A percentile compares a stretch with the other conserved stretches of the same genome.
Evolutionary conservation across 345 rosid species (phyloP).

Genomic region (Salix purpurea): DNA sequence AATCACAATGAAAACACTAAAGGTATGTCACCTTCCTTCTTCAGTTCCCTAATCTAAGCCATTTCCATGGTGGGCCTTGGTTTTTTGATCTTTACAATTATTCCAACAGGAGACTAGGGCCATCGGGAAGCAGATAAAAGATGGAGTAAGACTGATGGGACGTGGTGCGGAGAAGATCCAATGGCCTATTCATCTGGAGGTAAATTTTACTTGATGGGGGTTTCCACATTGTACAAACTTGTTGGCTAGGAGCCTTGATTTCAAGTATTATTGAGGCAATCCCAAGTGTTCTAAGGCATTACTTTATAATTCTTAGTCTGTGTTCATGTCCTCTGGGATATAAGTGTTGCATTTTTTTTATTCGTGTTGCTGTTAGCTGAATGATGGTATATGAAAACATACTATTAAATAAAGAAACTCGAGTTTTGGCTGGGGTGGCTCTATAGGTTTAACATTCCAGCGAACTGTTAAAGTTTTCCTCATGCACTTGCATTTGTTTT

Average conservation of each 20-base stretch:
- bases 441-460: background rate
- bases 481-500: background rate
- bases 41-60: background rate
- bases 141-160: constrained; percentile 93
- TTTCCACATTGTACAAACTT: background rate
- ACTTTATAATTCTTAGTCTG: background rate
- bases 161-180: constrained; percentile 83
- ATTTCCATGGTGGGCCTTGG: constrained; percentile 12
- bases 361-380: background rate
- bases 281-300: background rate
- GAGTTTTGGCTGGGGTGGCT: background rate
- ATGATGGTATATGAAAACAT: background rate
- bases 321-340: background rate
- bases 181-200: constrained; percentile 98
- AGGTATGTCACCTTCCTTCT: constrained; percentile 37
- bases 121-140: constrained; percentile 83
- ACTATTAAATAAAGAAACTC: background rate
- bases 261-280: background rate
- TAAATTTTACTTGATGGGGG: constrained; percentile 18
- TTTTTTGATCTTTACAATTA: constrained; percentile 5
- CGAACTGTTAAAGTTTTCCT: background rate
- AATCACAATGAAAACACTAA: constrained; percentile 95
- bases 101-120: constrained; percentile 62
- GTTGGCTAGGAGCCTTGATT: background rate
- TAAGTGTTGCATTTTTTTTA: background rate